Evolutionary conservation across 805 yeast genomes (phyloP).

Genomic region (Lachancea lanzarotensis): DNA sequence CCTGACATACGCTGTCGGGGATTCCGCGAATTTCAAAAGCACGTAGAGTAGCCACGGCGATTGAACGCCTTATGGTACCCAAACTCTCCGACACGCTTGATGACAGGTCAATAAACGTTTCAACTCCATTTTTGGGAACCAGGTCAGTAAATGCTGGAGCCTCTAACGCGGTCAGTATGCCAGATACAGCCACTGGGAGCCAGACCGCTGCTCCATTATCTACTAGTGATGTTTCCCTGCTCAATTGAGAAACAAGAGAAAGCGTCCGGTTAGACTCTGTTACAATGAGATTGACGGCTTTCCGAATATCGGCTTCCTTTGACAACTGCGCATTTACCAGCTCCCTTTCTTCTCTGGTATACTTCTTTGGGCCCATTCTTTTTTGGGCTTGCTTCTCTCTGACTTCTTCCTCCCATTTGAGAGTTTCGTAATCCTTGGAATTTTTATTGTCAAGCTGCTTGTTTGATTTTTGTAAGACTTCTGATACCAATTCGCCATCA

Average conservation of each 20-base stretch:
- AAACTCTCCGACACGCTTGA: conserved; percentile 45
- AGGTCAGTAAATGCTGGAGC: conserved; percentile 32
- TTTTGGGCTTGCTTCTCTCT: conserved; percentile 62
- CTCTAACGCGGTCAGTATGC: conserved; percentile 41
- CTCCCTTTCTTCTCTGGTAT: conserved; percentile 70
- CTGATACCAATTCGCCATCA: conserved; percentile 64
- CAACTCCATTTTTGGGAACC: conserved; percentile 40
- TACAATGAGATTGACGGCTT: conserved; percentile 36
- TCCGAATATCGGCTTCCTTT: conserved; percentile 55
- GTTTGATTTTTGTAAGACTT: conserved; percentile 47
- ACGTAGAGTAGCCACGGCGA: conserved; percentile 70
- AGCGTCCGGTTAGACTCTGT: conserved; percentile 43
- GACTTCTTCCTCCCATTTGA: conserved; percentile 83
- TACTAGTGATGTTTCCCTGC: conserved; percentile 41
- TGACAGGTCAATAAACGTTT: conserved; percentile 51
- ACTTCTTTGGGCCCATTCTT: conserved; percentile 40
- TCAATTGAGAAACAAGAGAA: conserved; percentile 47
- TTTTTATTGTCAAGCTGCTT: conserved; percentile 54
- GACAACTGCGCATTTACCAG: conserved; percentile 55
- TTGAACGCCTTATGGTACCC: conserved; percentile 42
- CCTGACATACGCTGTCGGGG: conserved; percentile 42
- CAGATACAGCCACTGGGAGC: conserved; percentile 61
- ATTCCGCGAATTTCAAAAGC: conserved; percentile 42
- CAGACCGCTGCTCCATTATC: conserved; percentile 63
- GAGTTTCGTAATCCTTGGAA: conserved; percentile 75